Conservation (phyloP, 805 yeast species). For the Hanseniaspora valbyensis region DNA sequence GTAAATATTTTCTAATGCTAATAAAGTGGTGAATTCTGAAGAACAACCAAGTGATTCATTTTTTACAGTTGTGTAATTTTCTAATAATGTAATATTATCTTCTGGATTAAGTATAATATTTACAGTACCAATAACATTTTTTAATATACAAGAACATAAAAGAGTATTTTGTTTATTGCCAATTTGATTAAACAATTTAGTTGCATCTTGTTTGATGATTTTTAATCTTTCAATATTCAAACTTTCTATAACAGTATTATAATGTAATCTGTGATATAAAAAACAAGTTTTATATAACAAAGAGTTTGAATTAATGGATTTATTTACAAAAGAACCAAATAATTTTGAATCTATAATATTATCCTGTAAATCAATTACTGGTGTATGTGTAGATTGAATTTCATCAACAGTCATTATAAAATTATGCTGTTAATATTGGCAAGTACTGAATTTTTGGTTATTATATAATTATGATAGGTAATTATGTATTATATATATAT, state of each 20-base stretch:
- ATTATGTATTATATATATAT: no score
- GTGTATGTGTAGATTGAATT: neutral
- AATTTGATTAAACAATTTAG: neutral
- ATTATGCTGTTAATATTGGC: neutral
- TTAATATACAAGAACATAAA: neutral
- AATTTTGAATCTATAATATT: neutral
- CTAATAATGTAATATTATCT: neutral
- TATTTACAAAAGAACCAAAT: constrained; percentile 6
- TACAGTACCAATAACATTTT: neutral
- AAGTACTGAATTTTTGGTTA: neutral
- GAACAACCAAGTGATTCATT: neutral
- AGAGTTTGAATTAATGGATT: neutral
- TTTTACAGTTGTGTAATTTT: neutral
- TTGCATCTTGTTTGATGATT: constrained; percentile 6
- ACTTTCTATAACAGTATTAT: neutral
- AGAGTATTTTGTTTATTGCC: neutral
- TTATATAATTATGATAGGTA: no score
- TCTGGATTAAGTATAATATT: neutral
- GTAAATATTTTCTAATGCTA: constrained; percentile 5
- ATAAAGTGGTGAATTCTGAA: neutral
- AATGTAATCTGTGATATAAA: constrained; percentile 11
- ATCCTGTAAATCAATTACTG: neutral
- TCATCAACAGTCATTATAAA: neutral
- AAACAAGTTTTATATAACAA: neutral
- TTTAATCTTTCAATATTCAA: neutral